Evolutionary conservation across 2,329 filamentous ascomycete genomes (phyloP).

Genomic region (Hypoxylon sp.): DNA sequence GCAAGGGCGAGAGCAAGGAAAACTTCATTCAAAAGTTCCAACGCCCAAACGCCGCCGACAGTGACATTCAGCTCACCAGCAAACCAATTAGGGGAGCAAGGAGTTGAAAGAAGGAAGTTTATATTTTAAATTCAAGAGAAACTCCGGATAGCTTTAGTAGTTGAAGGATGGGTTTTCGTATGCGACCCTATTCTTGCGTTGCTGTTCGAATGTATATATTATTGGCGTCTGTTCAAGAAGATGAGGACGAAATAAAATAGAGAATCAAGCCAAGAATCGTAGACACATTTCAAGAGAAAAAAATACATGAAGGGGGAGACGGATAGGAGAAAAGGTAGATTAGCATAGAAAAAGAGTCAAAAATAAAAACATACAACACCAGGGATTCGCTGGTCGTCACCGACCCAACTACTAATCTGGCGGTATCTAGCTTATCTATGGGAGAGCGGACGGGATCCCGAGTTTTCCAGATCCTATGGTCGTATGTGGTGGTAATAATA

Average conservation of each 20-base stretch:
- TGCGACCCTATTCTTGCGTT: neutral
- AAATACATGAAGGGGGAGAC: neutral
- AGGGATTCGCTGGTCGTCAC: slow-evolving; percentile 3
- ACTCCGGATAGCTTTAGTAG: neutral
- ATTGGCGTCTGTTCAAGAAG: neutral
- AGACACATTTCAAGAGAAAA: neutral
- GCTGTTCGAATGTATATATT: neutral
- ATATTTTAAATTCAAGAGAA: neutral
- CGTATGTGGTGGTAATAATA: neutral
- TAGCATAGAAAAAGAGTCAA: neutral
- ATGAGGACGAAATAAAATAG: neutral
- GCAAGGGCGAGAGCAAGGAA: neutral
- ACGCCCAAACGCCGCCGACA: no score
- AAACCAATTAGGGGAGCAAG: neutral
- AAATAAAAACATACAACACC: neutral
- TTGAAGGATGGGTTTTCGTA: neutral
- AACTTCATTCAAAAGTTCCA: neutral
- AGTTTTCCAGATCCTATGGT: slow-evolving; percentile 3
- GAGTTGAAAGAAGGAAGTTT: neutral
- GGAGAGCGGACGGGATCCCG: slow-evolving; percentile 1
- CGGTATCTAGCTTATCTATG: neutral
- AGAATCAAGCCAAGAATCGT: no score
- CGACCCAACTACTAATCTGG: slow-evolving; percentile 2
- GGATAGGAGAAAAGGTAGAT: neutral
- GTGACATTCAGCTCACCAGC: no score